Evolutionary conservation across 148 eudicot genomes (phyloP).

Genomic region (Camellia lanceoleosa): DNA sequence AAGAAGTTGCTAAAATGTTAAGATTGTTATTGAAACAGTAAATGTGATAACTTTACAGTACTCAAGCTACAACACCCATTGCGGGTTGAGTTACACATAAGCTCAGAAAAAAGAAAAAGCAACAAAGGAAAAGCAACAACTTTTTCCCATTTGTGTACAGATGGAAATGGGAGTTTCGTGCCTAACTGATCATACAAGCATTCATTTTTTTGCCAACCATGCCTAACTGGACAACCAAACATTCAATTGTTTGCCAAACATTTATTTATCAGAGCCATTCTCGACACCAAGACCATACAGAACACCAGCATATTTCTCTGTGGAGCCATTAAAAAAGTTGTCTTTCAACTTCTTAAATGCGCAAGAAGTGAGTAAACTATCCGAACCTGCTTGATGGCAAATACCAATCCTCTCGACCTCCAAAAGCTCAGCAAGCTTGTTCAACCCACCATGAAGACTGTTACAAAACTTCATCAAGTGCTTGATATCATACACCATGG

Average conservation of each 20-base stretch:
- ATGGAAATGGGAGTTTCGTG: not conserved
- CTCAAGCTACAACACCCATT: conserved; percentile 1
- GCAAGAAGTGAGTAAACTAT: conserved; percentile 13
- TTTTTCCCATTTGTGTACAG: not conserved
- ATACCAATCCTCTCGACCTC: conserved; percentile 20
- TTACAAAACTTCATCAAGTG: conserved; percentile 27
- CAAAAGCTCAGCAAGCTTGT: conserved; percentile 13
- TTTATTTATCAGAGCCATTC: not conserved
- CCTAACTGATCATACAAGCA: not conserved
- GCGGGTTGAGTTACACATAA: not conserved
- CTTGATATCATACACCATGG: conserved; percentile 19
- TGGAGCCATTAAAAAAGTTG: conserved; percentile 19
- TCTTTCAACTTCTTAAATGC: conserved; percentile 20
- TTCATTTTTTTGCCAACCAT: not conserved
- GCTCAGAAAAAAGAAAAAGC: not conserved
- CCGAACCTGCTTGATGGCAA: conserved; percentile 24
- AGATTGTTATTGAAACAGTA: conserved; percentile 2
- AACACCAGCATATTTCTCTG: conserved; percentile 60
- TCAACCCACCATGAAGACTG: conserved; percentile 16
- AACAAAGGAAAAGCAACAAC: not conserved
- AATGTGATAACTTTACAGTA: conserved; percentile 3
- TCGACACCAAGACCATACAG: conserved; percentile 34
- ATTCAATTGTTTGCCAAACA: not conserved
- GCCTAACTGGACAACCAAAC: not conserved
- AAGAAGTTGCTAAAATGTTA: not conserved